Evolutionary conservation across 2,329 filamentous ascomycete genomes (phyloP), one percentile per base, ranked within the genome.

Genomic region (Pezicula radicicola): DNA sequence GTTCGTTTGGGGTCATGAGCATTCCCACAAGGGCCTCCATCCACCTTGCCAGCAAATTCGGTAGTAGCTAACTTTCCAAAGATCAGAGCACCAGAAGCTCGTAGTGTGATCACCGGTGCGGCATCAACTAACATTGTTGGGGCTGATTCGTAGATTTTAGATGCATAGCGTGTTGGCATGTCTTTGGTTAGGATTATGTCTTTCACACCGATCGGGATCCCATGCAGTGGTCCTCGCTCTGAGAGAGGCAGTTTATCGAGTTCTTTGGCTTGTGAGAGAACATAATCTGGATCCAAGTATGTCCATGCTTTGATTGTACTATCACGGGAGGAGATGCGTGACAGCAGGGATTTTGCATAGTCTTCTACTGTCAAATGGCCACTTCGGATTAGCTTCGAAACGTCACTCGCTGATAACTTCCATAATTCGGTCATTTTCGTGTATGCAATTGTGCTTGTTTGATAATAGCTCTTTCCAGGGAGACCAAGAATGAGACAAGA

Each of bases 61-160:
- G 84, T 83, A 0, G 83, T 87, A 0, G 76, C 79, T 2, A 78
- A 80, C 59, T 82, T 79, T 39, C 51, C 51, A 3, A 84, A 65
- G 19, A 85, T 73, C 15, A 84, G 65, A 1, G 78, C 80, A 1
- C 81, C 80, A 1, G 76, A 75, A 5, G 72, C 63, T 2, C 80
- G 73, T 6, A 85, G 68, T 5, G 77, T 72, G 3, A 68, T 68
- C 33, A 84, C 66, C 6, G 70, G 72, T 1, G 69, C 75, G 1
- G 80, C 77, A 60, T 84, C 81, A 6, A 79, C 59, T 8, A 8
- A 40, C 18, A 70, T 69, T 1, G 73, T 70, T 15, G 63, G 60
- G 55, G 76, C 65, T 2, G 67, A 66, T 12, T 70, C 59, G 60
- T 82, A 84, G 12, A 83, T 73, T 1, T 73, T 67, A 1, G 80